phyloP scores from a whole-genome alignment of 2,329 filamentous ascomycete species.

The Paraconiothyrium sp. region DNA sequence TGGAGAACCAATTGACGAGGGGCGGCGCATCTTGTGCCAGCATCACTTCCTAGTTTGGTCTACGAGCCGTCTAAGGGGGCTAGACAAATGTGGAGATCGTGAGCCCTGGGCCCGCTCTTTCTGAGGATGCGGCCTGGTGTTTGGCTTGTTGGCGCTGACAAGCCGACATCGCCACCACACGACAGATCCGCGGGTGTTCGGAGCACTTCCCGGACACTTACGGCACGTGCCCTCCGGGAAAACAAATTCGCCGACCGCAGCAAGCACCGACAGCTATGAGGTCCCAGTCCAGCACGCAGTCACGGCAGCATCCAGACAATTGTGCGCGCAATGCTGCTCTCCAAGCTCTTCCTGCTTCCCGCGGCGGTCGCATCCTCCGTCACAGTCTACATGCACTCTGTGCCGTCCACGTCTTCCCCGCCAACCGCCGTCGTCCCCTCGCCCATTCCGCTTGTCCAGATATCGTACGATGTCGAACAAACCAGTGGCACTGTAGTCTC shows the following conservation, averaged over 20 bases:
- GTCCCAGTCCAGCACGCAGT: background rate
- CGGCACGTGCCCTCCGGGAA: background rate
- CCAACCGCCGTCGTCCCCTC: conserved; percentile 64
- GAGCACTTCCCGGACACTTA: background rate
- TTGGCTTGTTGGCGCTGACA: conserved; percentile 23
- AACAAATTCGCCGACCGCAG: background rate
- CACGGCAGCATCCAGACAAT: conserved; percentile 9
- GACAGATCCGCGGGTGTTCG: conserved; percentile 13
- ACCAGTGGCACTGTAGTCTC: conserved; percentile 46
- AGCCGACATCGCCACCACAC: conserved; percentile 31
- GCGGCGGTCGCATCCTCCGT: conserved; percentile 51
- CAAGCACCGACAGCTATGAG: background rate
- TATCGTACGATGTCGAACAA: conserved; percentile 53
- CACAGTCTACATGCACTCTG: conserved; percentile 70
- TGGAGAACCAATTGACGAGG: conserved; percentile 12
- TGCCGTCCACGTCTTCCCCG: conserved; percentile 83
- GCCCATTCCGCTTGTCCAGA: conserved; percentile 53
- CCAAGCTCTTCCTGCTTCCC: conserved; percentile 47
- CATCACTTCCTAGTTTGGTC: background rate
- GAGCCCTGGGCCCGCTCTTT: conserved; percentile 42
- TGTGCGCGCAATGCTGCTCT: conserved; percentile 47
- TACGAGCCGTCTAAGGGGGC: conserved; percentile 11
- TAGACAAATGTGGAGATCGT: conserved; percentile 39
- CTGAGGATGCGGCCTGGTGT: conserved; percentile 34
- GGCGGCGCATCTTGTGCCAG: conserved; percentile 19